Conservation (phyloP, 75 land plant genomes). For the Picea sitchensis region DNA sequence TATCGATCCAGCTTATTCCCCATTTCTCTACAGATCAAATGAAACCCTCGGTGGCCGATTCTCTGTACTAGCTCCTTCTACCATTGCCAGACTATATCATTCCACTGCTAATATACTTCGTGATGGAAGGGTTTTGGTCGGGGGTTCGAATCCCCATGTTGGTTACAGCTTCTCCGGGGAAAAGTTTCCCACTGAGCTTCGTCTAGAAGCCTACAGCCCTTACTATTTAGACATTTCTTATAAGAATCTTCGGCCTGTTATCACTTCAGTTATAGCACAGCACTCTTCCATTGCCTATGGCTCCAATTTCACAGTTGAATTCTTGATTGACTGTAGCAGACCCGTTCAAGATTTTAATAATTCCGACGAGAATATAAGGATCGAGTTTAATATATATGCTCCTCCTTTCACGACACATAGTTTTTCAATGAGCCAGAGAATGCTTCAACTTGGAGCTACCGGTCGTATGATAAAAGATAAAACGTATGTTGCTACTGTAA, state of each 20-base stretch:
- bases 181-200: conserved; percentile 39
- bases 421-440: conserved; percentile 56
- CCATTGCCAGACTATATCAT: conserved; percentile 41
- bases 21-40: conserved; percentile 27
- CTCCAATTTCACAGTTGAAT: conserved; percentile 31
- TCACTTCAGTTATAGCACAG: neutral
- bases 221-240: conserved; percentile 22
- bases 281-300: conserved; percentile 31
- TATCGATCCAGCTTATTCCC: conserved; percentile 19
- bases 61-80: conserved; percentile 8
- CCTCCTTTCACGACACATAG: conserved; percentile 67
- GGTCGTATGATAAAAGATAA: conserved; percentile 5
- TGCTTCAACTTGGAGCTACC: conserved; percentile 29
- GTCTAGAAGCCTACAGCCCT: conserved; percentile 51
- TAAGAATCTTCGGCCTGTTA: conserved; percentile 23
- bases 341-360: neutral
- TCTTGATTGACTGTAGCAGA: conserved; percentile 21
- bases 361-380: neutral
- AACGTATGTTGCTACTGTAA: neutral
- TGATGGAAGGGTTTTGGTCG: conserved; percentile 46
- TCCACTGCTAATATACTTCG: conserved; percentile 36
- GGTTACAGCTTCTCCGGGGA: conserved; percentile 21
- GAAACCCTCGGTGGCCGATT: neutral
- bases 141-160: conserved; percentile 38
- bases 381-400: conserved; percentile 25